Percentiles rank a stretch among this genome's conserved stretches.
phyloP scores from a whole-genome alignment of 2,329 filamentous ascomycete genomes.

The Trichoderma sp. region DNA sequence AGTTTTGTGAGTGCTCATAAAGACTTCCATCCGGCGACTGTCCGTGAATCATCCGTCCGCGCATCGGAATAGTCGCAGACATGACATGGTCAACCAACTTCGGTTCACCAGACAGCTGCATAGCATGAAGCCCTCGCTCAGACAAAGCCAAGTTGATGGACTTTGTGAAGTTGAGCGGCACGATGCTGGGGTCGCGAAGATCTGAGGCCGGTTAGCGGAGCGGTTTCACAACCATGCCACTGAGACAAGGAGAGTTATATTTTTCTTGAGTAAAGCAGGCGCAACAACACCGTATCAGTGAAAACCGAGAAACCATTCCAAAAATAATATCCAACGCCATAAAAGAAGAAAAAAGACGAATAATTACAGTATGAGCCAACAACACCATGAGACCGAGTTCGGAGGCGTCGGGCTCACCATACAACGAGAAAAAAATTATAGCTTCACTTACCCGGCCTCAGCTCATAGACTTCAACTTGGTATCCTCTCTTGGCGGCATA shows the following conservation, averaged over 20 bases:
- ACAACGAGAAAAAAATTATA: slow-evolving; percentile 6
- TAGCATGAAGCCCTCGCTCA: slow-evolving; percentile 87
- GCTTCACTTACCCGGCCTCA: slow-evolving; percentile 72
- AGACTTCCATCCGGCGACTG: slow-evolving; percentile 61
- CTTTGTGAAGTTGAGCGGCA: slow-evolving; percentile 90
- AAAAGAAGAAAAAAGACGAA: neutral
- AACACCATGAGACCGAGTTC: slow-evolving; percentile 5
- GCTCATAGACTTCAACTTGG: slow-evolving; percentile 89
- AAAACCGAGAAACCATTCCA: neutral
- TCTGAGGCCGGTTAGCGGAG: slow-evolving; percentile 53
- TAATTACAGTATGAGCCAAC: neutral
- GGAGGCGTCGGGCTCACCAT: slow-evolving; percentile 9
- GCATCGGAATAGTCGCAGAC: slow-evolving; percentile 82
- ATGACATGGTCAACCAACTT: slow-evolving; percentile 73
- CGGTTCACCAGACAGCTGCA: slow-evolving; percentile 66
- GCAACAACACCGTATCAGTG: neutral
- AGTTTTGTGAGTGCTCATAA: slow-evolving; percentile 81
- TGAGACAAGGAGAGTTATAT: neutral
- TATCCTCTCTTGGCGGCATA: slow-evolving; percentile 89
- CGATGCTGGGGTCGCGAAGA: slow-evolving; percentile 76
- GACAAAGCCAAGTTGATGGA: slow-evolving; percentile 98
- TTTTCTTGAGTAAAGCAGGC: neutral
- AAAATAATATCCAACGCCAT: neutral
- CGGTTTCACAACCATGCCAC: neutral
- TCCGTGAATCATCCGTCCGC: slow-evolving; percentile 94